Evolutionary conservation across 345 rosid species (phyloP).

Genomic region (Populus euphratica): DNA sequence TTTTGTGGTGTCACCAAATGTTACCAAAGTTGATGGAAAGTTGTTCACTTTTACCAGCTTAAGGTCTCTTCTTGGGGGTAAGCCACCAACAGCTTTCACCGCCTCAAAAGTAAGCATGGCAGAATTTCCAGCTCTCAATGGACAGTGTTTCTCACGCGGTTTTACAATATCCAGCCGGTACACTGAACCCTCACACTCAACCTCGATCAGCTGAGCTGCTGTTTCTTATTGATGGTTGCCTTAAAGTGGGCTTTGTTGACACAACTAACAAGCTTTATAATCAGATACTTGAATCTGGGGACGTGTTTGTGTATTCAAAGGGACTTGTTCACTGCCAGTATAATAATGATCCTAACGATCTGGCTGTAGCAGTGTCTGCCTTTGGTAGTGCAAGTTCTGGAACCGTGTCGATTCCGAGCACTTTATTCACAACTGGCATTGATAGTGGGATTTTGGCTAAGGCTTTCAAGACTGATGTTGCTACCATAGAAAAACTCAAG

Average conservation of each 20-base stretch:
- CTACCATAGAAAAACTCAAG: conserved; percentile 8
- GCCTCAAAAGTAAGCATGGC: conserved; percentile 8
- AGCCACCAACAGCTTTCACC: conserved; percentile 2
- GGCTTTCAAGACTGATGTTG: conserved; percentile 13
- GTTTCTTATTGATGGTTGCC: background rate
- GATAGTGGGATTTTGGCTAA: conserved; percentile 6
- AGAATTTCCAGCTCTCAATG: conserved; percentile 18
- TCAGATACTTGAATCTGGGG: conserved; percentile 10
- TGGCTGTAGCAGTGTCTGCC: conserved; percentile 8
- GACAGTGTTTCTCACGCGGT: conserved; percentile 14
- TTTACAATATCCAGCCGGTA: background rate
- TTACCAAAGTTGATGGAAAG: background rate
- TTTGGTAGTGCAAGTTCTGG: conserved; percentile 17
- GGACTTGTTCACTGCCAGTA: conserved; percentile 15
- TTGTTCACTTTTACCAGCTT: conserved; percentile 12
- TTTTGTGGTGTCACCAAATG: conserved; percentile 7
- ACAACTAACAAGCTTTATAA: conserved; percentile 5
- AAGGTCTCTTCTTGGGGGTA: background rate
- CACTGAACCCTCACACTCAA: conserved; percentile 19
- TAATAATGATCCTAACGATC: conserved; percentile 1
- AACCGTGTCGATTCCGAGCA: conserved; percentile 3
- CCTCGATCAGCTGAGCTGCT: conserved; percentile 17
- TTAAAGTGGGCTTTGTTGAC: conserved; percentile 10
- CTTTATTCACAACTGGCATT: background rate
- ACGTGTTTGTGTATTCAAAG: conserved; percentile 7